These are phyloP conservation scores for Globisporangium lucens DNA, from an alignment of 352 stramenopile species.

Conservation along the genomic window DNA sequence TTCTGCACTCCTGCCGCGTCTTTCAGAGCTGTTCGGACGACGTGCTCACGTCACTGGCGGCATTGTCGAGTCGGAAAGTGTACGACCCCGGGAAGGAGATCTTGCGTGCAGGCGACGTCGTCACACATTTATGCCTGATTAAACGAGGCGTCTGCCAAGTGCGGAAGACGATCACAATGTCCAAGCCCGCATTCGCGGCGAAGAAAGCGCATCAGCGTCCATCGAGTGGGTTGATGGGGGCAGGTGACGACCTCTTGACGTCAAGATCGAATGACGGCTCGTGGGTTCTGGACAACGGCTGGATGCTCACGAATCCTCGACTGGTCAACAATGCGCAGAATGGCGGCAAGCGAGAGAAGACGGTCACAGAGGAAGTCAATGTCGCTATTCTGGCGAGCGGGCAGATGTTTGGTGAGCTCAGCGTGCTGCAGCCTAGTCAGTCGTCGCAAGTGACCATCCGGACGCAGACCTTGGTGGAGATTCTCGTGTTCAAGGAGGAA, in stretches of 20 bases:
- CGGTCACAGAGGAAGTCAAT: slow-evolving; percentile 42
- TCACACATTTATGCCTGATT: slow-evolving; percentile 64
- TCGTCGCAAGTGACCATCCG: slow-evolving; percentile 57
- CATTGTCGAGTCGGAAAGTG: slow-evolving; percentile 42
- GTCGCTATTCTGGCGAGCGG: slow-evolving; percentile 61
- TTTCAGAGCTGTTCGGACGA: slow-evolving; percentile 60
- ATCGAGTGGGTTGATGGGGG: not conserved
- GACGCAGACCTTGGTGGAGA: slow-evolving; percentile 60
- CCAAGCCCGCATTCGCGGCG: not conserved
- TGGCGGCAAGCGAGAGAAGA: slow-evolving; percentile 15
- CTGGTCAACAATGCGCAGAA: slow-evolving; percentile 48
- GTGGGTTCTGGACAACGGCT: slow-evolving; percentile 78
- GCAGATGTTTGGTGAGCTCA: slow-evolving; percentile 72
- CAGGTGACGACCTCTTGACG: slow-evolving; percentile 22
- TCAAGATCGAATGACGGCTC: slow-evolving; percentile 49
- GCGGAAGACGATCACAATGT: slow-evolving; percentile 47
- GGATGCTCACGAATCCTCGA: slow-evolving; percentile 77
- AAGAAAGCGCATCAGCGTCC: slow-evolving; percentile 2
- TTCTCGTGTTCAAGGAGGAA: slow-evolving; percentile 53
- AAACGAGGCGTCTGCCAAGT: slow-evolving; percentile 70
- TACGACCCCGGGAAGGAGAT: slow-evolving; percentile 55
- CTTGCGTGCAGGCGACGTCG: slow-evolving; percentile 49
- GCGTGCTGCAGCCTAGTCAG: slow-evolving; percentile 63
- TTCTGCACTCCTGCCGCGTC: slow-evolving; percentile 56
- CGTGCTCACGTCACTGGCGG: slow-evolving; percentile 42